Evolutionary conservation across 2,329 filamentous ascomycete species (phyloP), one percentile per base, ranked within the genome.

Genomic region (Botrytis fragariae): DNA sequence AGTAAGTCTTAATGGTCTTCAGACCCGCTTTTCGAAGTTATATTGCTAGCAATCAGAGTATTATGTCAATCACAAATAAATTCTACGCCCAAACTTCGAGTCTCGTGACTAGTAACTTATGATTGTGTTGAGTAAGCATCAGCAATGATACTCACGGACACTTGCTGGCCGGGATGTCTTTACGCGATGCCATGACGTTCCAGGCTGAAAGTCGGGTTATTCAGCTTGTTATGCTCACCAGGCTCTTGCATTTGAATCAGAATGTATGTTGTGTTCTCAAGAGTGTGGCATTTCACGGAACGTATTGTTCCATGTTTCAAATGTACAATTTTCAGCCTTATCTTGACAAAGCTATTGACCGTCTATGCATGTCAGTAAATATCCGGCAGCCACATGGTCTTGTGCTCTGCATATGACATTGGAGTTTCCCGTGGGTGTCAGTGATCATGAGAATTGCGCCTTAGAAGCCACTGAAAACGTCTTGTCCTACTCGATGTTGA

Each of bases 221-320:
- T 54, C 48, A 18, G n/a, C 65, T 57, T 57, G 54, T 57, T n/a
- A 32, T 57, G 65, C 48, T n/a, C n/a, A n/a, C n/a, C n/a, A n/a
- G n/a, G n/a, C n/a, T 20, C 37, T 44, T 29, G 16, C 48, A 44
- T 42, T 9, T 37, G 54, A 57, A 29, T n/a, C 14, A 39, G 32
- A 54, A 68, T 68, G 45, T 37, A 54, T 54, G 35, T 12, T 29
- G 25, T 32, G 18, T 22, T 37, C 16, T 65, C 35, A 22, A 57
- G 39, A 25, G 10, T 57, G n/a, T 44, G 48, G n/a, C 51, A 42
- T 32, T 68, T 35, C 65, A 69, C 35, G 65, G 48, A 42, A 57
- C 25, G 6, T 32, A 25, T 57, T n/a, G 25, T 57, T 57, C 65
- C 48, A 68, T 22, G 65, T 42, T 68, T 68, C 35, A 42, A 42